Evolutionary conservation across 2,329 filamentous ascomycete species (phyloP).

Genomic region (Neoascochyta sp.): DNA sequence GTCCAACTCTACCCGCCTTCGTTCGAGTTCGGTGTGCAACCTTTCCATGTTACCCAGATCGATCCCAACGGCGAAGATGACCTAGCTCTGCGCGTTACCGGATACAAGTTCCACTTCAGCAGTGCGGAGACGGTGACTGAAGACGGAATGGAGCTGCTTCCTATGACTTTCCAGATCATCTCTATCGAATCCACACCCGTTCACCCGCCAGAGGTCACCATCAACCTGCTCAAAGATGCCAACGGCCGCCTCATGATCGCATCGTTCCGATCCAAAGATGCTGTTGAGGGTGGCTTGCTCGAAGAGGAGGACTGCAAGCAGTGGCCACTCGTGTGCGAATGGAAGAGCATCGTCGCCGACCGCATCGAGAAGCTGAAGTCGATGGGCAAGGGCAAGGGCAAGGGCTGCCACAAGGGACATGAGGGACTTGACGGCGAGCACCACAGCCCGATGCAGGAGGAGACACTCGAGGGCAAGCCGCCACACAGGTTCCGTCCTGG

Average conservation of each 20-base stretch:
- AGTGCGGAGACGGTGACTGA: constrained; percentile 35
- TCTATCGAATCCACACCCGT: constrained; percentile 33
- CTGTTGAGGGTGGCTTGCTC: constrained; percentile 14
- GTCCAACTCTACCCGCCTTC: constrained; percentile 39
- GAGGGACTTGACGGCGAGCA: constrained; percentile 22
- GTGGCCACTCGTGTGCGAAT: constrained; percentile 42
- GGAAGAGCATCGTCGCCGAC: constrained; percentile 38
- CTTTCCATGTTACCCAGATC: constrained; percentile 35
- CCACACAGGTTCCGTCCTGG: constrained; percentile 32
- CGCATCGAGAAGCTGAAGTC: constrained; percentile 35
- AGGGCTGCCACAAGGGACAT: constrained; percentile 31
- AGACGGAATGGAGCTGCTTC: constrained; percentile 37
- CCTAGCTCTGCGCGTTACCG: constrained; percentile 35
- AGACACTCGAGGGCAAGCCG: constrained; percentile 29
- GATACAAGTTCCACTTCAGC: constrained; percentile 35
- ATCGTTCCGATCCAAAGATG: constrained; percentile 29
- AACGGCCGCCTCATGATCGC: constrained; percentile 39
- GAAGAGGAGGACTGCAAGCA: constrained; percentile 33
- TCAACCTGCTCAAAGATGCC: constrained; percentile 38
- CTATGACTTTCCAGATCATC: constrained; percentile 37
- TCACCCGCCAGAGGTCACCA: constrained; percentile 31
- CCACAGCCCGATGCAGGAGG: constrained; percentile 31
- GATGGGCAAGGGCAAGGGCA: constrained; percentile 27
- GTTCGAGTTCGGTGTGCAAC: constrained; percentile 25
- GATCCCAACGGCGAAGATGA: constrained; percentile 22